Evolutionary conservation across 179 eudicot genomes (phyloP).

Genomic region (Spinacia oleracea): DNA sequence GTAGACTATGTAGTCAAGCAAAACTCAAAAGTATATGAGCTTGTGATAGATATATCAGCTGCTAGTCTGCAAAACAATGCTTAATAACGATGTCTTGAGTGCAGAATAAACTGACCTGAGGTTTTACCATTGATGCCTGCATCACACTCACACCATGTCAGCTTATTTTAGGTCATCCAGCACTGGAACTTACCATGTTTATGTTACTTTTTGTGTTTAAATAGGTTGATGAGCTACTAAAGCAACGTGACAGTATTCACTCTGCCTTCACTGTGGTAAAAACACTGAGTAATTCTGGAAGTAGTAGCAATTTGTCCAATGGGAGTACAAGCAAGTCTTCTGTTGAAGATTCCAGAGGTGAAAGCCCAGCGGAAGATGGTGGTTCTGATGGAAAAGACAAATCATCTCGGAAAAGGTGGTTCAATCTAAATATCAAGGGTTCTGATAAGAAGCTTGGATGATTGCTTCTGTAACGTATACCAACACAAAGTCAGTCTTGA

Average conservation of each 20-base stretch:
- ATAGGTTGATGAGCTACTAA: constrained; percentile 95
- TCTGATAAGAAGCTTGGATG: constrained; percentile 65
- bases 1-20: too few relatives aligned
- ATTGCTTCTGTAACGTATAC: constrained; percentile 3
- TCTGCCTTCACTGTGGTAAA: constrained; percentile 70
- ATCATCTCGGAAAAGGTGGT: constrained; percentile 80
- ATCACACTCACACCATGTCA: neutral
- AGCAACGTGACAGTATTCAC: constrained; percentile 81
- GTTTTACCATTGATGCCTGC: neutral
- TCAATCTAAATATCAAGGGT: constrained; percentile 78
- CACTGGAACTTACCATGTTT: constrained; percentile 6
- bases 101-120: neutral
- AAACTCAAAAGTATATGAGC: too few relatives aligned
- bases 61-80: neutral
- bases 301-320: constrained; percentile 45
- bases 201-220: constrained; percentile 16
- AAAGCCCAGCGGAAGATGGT: constrained; percentile 80
- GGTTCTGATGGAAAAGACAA: constrained; percentile 85
- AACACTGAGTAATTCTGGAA: constrained; percentile 33
- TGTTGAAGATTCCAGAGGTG: constrained; percentile 53
- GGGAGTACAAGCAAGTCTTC: constrained; percentile 71
- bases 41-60: neutral
- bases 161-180: neutral
- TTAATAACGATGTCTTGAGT: neutral
- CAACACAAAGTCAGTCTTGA: neutral